These are phyloP conservation scores for Glutinoglossum americanum DNA, from an alignment of 495 filamentous ascomycete species.

Conservation along the genomic window DNA sequence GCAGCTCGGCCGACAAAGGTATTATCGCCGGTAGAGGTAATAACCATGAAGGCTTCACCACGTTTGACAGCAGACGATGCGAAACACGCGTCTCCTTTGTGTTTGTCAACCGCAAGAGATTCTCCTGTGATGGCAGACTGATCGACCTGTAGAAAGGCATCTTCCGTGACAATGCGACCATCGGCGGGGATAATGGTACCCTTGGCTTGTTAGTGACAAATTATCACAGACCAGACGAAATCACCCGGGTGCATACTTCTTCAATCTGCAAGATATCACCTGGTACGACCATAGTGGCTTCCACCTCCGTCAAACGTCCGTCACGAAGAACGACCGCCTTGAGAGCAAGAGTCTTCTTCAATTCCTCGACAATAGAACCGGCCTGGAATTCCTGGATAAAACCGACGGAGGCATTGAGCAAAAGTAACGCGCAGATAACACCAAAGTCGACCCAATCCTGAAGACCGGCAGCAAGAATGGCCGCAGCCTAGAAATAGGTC, in stretches of 20 bases:
- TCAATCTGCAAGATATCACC: conserved; percentile 79
- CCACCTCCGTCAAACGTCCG: conserved; percentile 48
- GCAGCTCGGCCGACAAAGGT: conserved; percentile 82
- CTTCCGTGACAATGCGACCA: conserved; percentile 58
- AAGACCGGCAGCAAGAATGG: conserved; percentile 56
- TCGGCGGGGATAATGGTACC: conserved; percentile 83
- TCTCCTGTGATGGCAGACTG: conserved; percentile 86
- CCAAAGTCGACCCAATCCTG: conserved; percentile 66
- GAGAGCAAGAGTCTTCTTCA: conserved; percentile 76
- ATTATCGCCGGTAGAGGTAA: conserved; percentile 64
- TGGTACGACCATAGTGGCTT: conserved; percentile 60
- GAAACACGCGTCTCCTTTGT: conserved; percentile 55
- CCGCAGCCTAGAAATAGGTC: conserved; percentile 32
- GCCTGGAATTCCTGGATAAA: conserved; percentile 81
- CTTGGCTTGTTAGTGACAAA: conserved; percentile 9
- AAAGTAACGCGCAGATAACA: conserved; percentile 50
- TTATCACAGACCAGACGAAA: not conserved
- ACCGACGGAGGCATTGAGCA: conserved; percentile 69
- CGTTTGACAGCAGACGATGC: conserved; percentile 79
- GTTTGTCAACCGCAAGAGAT: conserved; percentile 78
- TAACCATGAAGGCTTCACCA: conserved; percentile 61
- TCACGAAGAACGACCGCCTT: conserved; percentile 73
- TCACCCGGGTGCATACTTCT: conserved; percentile 28
- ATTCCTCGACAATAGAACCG: conserved; percentile 73
- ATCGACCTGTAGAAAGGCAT: conserved; percentile 71